Evolutionary conservation across 306 rosid species (phyloP).

Genomic region (Purshia tridentata): DNA sequence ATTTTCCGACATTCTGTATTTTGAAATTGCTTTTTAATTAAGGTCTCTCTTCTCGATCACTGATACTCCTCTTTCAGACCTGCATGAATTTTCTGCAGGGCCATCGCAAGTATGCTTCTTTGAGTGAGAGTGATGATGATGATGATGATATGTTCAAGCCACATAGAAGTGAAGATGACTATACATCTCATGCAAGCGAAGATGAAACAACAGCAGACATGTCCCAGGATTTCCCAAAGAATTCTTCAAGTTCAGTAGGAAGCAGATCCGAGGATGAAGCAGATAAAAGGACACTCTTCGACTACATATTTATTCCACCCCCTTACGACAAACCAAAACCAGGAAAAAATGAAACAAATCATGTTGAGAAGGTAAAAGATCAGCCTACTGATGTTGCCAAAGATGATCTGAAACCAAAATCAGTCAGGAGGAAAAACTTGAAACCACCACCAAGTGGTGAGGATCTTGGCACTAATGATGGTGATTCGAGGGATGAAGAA

Average conservation of each 20-base stretch:
- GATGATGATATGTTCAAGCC: too few relatives aligned
- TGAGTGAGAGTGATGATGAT: constrained; percentile 20
- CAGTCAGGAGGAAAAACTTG: constrained; percentile 54
- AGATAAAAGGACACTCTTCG: constrained; percentile 41
- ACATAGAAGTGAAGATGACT: constrained; percentile 22
- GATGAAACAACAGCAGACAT: constrained; percentile 54
- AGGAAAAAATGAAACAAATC: constrained; percentile 20
- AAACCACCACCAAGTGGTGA: constrained; percentile 33
- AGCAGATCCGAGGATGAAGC: constrained; percentile 54
- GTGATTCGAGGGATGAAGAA: constrained; percentile 14
- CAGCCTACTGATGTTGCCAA: constrained; percentile 7
- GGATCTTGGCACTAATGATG: constrained; percentile 7
- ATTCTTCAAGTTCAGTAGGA: constrained; percentile 48
- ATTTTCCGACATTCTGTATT: neutral
- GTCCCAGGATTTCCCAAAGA: constrained; percentile 40
- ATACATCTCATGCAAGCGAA: constrained; percentile 33
- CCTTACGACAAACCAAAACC: constrained; percentile 61
- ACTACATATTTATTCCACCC: constrained; percentile 43
- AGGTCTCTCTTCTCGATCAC: neutral
- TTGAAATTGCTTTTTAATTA: neutral
- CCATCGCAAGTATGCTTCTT: constrained; percentile 11
- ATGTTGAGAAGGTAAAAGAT: constrained; percentile 28
- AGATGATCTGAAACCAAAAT: constrained; percentile 52
- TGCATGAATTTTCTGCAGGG: constrained; percentile 35
- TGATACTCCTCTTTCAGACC: neutral